Evolutionary conservation across 495 filamentous ascomycete genomes (phyloP), one percentile per base, ranked within the genome.

Genomic region (Jackrogersella multiformis): DNA sequence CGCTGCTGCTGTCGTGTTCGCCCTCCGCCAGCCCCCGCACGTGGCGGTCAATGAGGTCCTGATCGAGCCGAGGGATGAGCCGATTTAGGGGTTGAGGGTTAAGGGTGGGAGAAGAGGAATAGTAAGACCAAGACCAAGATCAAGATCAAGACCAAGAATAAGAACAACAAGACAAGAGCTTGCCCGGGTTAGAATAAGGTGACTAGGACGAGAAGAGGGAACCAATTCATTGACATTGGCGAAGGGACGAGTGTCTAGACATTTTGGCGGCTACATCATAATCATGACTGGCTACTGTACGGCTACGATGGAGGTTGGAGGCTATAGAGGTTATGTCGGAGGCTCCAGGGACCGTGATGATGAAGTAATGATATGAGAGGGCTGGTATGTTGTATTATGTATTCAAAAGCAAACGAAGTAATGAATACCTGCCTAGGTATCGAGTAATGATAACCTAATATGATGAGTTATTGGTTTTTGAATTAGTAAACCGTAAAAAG

Each of bases 1-100:
- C 15, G 88, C 88, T 0, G 79, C 79, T 23, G 81, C 85, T 35
- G 89, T 91, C 73, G 79, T 90, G 4, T 88, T 86, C 71, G 88
- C 87, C 1, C 69, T 90, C 42, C 77, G 77, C 13, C 88, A 90
- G 74, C 88, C 88, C 4, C 78, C 81, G 41, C 83, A 90, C 77
- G 87, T 91, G 16, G 84, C 88, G 59, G 85, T 91, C 0, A 91
- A 91, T 69, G 88, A 91, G 76, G 81, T 91, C 24, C 66, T 91
- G 77, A 87, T 91, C 73, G 88, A 91, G 78, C 88, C 88, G 1
- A 76, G 88, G 38, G 88, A 90, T 72, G 88, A 91, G 77, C 88
- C 88, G 32, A 89, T 90, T 64, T 90, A 46, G 42, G n/a, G 1
- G 0, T 13, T 8, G 42, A 9, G 4, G 0, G n/a, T 8, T 34